These are phyloP conservation scores for Lactarius psammicola DNA, from an alignment of 768 basidiomycete species.

Conservation along the genomic window DNA sequence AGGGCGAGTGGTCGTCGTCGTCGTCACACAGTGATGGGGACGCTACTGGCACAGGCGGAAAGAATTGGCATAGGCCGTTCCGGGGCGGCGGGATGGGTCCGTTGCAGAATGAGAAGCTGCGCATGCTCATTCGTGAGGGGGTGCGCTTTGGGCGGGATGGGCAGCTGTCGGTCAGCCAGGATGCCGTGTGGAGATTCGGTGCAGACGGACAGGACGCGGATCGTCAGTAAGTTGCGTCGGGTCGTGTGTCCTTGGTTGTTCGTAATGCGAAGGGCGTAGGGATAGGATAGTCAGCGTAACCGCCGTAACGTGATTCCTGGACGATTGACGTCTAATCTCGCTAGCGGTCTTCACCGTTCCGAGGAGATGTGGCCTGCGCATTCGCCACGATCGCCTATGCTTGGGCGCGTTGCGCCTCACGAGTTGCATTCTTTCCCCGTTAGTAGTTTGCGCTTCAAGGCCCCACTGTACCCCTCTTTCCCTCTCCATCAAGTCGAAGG, in stretches of 20 bases:
- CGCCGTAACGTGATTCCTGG: too few relatives aligned
- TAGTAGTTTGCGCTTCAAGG: neutral
- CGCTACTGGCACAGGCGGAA: neutral
- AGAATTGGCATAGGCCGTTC: conserved; percentile 26
- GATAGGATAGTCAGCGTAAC: too few relatives aligned
- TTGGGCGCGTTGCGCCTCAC: neutral
- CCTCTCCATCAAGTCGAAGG: too few relatives aligned
- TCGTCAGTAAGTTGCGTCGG: neutral
- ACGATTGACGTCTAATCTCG: neutral
- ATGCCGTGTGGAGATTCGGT: conserved; percentile 24
- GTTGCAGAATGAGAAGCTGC: conserved; percentile 26
- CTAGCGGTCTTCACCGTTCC: neutral
- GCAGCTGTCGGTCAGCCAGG: conserved; percentile 10
- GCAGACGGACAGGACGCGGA: neutral
- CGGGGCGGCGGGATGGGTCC: conserved; percentile 22
- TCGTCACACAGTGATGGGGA: neutral
- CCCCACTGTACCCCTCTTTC: too few relatives aligned
- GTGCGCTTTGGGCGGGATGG: conserved; percentile 23
- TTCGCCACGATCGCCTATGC: neutral
- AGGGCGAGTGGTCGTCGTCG: conserved; percentile 49
- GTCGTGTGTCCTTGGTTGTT: neutral
- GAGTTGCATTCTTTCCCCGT: neutral
- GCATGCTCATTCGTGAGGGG: conserved; percentile 26
- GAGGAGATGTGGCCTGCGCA: too few relatives aligned
- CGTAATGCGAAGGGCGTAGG: too few relatives aligned